Evolutionary conservation across 768 basidiomycete genomes (phyloP).

Genomic region (Trametes maxima): DNA sequence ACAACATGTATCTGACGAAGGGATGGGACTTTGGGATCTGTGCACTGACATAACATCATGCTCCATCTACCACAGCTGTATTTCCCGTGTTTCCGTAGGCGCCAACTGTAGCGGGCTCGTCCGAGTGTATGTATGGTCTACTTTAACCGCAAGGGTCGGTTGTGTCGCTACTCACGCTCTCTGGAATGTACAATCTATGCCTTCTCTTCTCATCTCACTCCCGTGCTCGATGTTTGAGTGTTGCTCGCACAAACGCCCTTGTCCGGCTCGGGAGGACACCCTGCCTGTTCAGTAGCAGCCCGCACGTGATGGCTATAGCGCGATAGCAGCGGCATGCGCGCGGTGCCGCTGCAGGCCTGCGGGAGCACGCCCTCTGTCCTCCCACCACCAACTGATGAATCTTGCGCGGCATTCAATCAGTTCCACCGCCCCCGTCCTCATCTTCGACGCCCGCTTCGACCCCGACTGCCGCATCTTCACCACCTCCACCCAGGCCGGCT

Average conservation of each 20-base stretch:
- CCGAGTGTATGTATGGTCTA: slow-evolving; percentile 20
- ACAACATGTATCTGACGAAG: slow-evolving; percentile 10
- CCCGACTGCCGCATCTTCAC: slow-evolving; percentile 83
- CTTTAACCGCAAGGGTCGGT: slow-evolving; percentile 15
- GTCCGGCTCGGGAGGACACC: slow-evolving; percentile 3
- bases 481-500: slow-evolving; percentile 75
- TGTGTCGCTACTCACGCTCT: slow-evolving; percentile 2
- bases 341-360: slow-evolving; percentile 10
- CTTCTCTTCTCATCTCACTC: neutral
- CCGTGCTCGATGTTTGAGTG: neutral
- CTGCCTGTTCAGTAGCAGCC: slow-evolving; percentile 4
- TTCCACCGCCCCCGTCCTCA: slow-evolving; percentile 70
- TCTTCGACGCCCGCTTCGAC: slow-evolving; percentile 80
- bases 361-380: slow-evolving; percentile 9
- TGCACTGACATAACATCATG: slow-evolving; percentile 18
- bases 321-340: slow-evolving; percentile 13
- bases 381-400: slow-evolving; percentile 61
- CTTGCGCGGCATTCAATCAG: slow-evolving; percentile 84
- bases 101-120: slow-evolving; percentile 20
- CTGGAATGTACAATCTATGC: slow-evolving; percentile 13
- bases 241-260: neutral
- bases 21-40: slow-evolving; percentile 15
- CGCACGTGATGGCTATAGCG: slow-evolving; percentile 22
- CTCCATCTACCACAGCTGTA: slow-evolving; percentile 18
- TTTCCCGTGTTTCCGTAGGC: slow-evolving; percentile 21